phyloP scores from a whole-genome alignment of 1,284 basidiomycete genomes.

The Microbotryomycetes sp. region DNA sequence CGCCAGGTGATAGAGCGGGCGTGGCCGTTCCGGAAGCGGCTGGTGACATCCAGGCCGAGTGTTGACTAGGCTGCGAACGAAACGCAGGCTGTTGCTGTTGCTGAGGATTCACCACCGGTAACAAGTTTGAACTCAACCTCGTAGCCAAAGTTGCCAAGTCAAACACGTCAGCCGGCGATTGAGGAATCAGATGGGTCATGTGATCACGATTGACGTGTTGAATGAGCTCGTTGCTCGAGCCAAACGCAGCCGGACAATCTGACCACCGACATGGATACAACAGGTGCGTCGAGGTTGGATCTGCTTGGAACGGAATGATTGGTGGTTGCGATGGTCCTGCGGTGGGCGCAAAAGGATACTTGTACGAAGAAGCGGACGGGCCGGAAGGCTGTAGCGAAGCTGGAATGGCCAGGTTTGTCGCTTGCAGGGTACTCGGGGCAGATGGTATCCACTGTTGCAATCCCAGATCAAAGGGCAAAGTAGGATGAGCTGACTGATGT shows the following conservation, averaged over 20 bases:
- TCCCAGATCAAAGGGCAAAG: no score
- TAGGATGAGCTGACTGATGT: neutral
- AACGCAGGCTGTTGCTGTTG: neutral
- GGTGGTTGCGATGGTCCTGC: no score
- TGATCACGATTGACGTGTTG: neutral
- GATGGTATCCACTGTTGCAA: no score
- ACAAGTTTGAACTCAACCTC: neutral
- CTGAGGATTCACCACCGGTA: neutral
- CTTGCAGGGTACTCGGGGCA: no score
- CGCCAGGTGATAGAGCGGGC: neutral
- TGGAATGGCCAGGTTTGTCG: no score
- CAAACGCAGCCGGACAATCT: slow-evolving; percentile 9
- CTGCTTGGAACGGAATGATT: neutral
- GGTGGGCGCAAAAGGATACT: no score
- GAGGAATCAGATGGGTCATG: neutral
- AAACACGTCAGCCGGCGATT: neutral
- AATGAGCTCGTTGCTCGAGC: neutral
- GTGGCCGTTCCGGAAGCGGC: neutral
- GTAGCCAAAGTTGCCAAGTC: neutral
- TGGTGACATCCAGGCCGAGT: neutral
- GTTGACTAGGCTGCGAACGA: neutral
- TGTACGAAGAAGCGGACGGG: no score
- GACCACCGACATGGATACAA: slow-evolving; percentile 8
- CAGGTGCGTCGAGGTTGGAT: neutral
- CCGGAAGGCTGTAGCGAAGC: neutral